These are phyloP conservation scores for Coffea eugenioides DNA, from an alignment of 257 asterid genomes.

Conservation along the genomic window DNA sequence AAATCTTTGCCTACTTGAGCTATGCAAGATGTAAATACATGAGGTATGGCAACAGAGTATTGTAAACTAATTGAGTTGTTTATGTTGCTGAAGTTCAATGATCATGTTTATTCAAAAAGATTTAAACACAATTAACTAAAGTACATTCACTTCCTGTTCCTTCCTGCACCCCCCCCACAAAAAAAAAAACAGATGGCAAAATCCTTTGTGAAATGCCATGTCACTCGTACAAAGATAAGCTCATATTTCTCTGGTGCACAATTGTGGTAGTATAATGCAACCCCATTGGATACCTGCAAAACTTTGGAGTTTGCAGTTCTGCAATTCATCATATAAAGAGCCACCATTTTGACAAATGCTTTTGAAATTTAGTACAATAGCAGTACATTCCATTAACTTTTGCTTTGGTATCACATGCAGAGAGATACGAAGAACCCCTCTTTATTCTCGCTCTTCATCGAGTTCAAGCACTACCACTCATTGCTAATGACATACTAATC, in stretches of 20 bases:
- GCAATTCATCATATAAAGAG: background rate
- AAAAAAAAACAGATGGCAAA: no score
- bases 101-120: background rate
- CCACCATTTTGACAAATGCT: conserved; percentile 8
- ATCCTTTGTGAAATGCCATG: background rate
- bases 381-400: conserved; percentile 5
- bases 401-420: conserved; percentile 1
- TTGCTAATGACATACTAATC: background rate
- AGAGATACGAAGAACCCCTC: conserved; percentile 4
- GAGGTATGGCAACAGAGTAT: conserved; percentile 7
- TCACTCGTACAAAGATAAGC: background rate
- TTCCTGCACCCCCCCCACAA: background rate
- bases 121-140: background rate
- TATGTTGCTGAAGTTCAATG: background rate
- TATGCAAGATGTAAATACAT: background rate
- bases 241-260: background rate
- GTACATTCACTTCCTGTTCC: background rate
- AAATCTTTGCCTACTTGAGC: background rate
- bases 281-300: background rate
- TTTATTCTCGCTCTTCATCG: conserved; percentile 15
- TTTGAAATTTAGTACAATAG: conserved; percentile 2
- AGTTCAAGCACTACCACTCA: conserved; percentile 18
- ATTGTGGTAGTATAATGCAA: background rate
- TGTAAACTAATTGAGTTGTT: background rate
- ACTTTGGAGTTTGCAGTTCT: background rate